Base-by-base conservation (phyloP, 768 basidiomycete species). In the Pulveroboletus frians region DNA sequence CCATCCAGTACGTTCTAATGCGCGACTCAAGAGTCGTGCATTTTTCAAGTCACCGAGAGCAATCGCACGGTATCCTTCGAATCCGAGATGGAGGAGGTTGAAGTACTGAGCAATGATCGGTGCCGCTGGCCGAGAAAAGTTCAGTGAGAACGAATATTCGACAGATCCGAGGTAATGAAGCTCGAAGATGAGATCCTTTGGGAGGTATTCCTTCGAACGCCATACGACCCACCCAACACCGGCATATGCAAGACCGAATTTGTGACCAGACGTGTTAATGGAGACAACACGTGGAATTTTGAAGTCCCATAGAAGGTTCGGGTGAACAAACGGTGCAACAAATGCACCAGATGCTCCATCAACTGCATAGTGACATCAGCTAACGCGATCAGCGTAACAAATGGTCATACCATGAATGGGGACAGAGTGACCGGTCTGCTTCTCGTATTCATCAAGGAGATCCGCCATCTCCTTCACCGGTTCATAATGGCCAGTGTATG, bases 401-500 rank as follows among this genome's bases (percentile, higher is more conserved):
- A 23, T 3, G 32, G 34, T 47, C 51, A 21, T 41, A 66, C 59
- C 57, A 51, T 75, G 75, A 52, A 77, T 73, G 18, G 77, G 73
- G 29, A 76, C 70, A 41, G 63, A 65, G 52, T 50, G 63, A n/a
- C 75, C 76, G 0, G 73, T 76, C 52, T 67, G 58, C 17, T 42
- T 62, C 63, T 84, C 75, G 58, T 79, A 83, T 50, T 69, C 74
- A 70, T 76, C 74, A 65, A 92, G 72, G 9, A 88, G 74, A 36
- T 84, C 81, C 1, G 85, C 73, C 82, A 96, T 88, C 63, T 85
- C 88, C 63, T 88, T 79, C 29, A 96, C 92, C 11, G 85, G 82
- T 59, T 95, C 93, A 59, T 75, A 81, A 56, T 73, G 73, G n/a
- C 76, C 79, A 6, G 79, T 80, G 55, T 74, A 76, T 21, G 75